Base-by-base conservation (phyloP, 2,329 filamentous ascomycete species). In the Cladosporium velox region DNA sequence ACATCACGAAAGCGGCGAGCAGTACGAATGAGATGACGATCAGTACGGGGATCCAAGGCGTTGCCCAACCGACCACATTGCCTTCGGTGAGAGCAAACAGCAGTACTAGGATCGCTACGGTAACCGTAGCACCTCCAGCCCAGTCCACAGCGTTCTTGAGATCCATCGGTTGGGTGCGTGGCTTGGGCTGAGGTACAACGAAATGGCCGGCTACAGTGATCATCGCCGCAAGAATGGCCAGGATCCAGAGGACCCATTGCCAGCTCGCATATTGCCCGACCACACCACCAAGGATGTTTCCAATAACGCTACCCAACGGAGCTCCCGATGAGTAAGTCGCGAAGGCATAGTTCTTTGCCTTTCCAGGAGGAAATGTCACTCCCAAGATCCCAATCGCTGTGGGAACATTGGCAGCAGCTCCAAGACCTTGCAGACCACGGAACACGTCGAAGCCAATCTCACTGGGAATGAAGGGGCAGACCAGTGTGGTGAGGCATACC, bases 371-470 rank as follows among this genome's bases (percentile, higher is more conserved):
- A 64, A 91, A 91, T 0, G 87, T 90, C 1, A 86, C 85, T 0
- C 88, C 88, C 2, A 91, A 76, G 47, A 91, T 91, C 0, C 89
- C 89, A 72, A 91, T 86, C 0, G 89, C 89, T 0, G 88, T 90
- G 0, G 89, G 89, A 0, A 91, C 87, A 72, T 90, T 91, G 18
- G 88, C 87, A 1, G 89, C 89, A 30, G 87, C 87, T 1, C 88
- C 88, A 78, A 91, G 75, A 1, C 89, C 89, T 69, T 91, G 88
- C 8, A 91, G 78, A 0, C 85, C 89, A 3, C 89, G 82, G 70
- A 91, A 86, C 1, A 91, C 66, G 73, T 90, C 84, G 73, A 91
- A 90, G 6, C 83, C 85, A 67, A 91, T 87, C 75, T 91, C 89
- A 67, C 87, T 87, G 0, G 83, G 84, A 15, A 90, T 75, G 71